A percentile compares a stretch with the other conserved stretches of the same genome.
phyloP scores from a whole-genome alignment of 495 filamentous ascomycete species.

The Penicillium silybi region DNA sequence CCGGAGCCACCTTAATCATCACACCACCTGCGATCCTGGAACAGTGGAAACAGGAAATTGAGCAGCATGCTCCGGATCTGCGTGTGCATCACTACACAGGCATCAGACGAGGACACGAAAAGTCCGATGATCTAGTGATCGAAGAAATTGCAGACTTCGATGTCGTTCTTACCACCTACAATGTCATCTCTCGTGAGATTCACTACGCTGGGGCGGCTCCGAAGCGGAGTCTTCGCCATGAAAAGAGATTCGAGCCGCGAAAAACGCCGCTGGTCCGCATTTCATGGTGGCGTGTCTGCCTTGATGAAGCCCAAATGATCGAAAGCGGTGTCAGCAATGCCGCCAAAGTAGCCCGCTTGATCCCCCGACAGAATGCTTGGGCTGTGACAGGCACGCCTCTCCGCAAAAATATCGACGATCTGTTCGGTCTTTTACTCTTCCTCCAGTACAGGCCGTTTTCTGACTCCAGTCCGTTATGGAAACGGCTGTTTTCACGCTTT shows the following conservation, averaged over 20 bases:
- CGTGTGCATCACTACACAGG: conserved; percentile 51
- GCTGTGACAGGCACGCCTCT: conserved; percentile 90
- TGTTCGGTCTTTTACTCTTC: conserved; percentile 72
- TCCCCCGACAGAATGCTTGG: conserved; percentile 86
- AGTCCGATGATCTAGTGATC: conserved; percentile 44
- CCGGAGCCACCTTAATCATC: conserved; percentile 77
- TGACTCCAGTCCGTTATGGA: conserved; percentile 60
- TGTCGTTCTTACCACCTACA: conserved; percentile 85
- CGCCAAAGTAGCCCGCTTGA: conserved; percentile 69
- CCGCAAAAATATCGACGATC: conserved; percentile 66
- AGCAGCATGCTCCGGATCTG: conserved; percentile 60
- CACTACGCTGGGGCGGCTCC: conserved; percentile 66
- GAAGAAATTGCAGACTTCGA: conserved; percentile 54
- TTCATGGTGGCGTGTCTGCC: conserved; percentile 87
- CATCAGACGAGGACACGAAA: conserved; percentile 36
- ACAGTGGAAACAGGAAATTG: conserved; percentile 84
- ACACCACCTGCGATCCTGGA: conserved; percentile 74
- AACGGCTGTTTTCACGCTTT: conserved; percentile 54
- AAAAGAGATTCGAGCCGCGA: conserved; percentile 60
- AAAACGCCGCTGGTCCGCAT: conserved; percentile 74
- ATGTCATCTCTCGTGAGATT: conserved; percentile 70
- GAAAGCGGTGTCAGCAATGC: conserved; percentile 82
- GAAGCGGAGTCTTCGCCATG: conserved; percentile 59
- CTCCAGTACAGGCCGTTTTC: conserved; percentile 74
- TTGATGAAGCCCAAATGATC: conserved; percentile 96